Evolutionary conservation across 2,329 filamentous ascomycete species (phyloP).

Genomic region (Coniella vitis): DNA sequence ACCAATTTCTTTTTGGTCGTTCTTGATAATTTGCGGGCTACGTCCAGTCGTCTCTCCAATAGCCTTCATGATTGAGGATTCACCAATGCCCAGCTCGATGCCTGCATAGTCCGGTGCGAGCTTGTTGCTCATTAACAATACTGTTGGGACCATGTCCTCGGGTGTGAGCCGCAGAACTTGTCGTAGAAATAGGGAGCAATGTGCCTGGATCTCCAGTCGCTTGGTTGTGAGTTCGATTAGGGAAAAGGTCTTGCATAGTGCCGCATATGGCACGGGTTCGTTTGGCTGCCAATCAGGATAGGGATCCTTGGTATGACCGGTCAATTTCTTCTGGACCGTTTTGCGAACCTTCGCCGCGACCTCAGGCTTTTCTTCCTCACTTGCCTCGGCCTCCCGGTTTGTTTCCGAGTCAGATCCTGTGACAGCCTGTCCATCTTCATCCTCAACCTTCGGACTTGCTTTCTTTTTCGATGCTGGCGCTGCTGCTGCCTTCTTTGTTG

Average conservation of each 20-base stretch:
- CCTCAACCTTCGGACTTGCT: conserved; percentile 26
- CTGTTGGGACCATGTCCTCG: conserved; percentile 76
- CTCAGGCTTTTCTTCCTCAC: conserved; percentile 60
- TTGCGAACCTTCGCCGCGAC: conserved; percentile 68
- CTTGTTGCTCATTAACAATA: conserved; percentile 96
- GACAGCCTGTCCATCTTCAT: conserved; percentile 35
- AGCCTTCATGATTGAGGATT: conserved; percentile 97
- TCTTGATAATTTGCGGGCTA: conserved; percentile 82
- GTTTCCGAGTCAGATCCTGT: conserved; percentile 44
- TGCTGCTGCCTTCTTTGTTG: conserved; percentile 19
- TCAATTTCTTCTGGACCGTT: conserved; percentile 70
- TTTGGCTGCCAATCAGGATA: conserved; percentile 93
- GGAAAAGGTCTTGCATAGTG: conserved; percentile 89
- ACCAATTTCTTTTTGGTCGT: conserved; percentile 92
- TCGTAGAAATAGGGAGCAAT: conserved; percentile 84
- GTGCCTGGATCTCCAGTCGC: conserved; percentile 76
- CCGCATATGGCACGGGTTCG: conserved; percentile 86
- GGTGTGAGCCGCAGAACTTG: conserved; percentile 93
- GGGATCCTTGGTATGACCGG: conserved; percentile 60
- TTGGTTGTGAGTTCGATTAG: conserved; percentile 93
- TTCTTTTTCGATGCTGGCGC: conserved; percentile 16
- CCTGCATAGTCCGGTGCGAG: conserved; percentile 93
- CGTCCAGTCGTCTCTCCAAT: conserved; percentile 92
- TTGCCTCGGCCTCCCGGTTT: conserved; percentile 40
- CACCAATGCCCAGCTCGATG: conserved; percentile 95